Conservation (phyloP, 2,329 filamentous ascomycete genomes). For the Davidsoniella eucalypti region DNA sequence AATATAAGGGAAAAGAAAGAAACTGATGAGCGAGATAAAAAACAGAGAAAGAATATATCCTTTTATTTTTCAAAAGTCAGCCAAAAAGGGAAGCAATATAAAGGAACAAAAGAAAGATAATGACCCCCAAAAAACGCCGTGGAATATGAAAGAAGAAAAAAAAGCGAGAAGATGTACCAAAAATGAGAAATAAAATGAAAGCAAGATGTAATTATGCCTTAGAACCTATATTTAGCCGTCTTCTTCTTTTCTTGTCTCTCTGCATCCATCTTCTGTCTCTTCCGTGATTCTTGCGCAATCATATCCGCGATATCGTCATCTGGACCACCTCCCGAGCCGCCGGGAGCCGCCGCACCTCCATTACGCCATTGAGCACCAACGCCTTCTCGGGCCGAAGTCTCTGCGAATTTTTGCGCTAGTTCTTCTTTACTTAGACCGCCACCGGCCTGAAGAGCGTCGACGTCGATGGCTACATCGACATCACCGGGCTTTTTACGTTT, state of each 20-base stretch:
- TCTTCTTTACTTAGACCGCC: constrained; percentile 77
- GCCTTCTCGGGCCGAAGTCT: constrained; percentile 47
- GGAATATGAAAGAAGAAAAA: too few species aligned
- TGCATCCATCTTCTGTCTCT: constrained; percentile 76
- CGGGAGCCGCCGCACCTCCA: too few species aligned
- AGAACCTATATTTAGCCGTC: constrained; percentile 36
- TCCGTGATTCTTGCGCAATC: constrained; percentile 85
- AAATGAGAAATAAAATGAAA: too few species aligned
- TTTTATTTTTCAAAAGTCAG: too few species aligned
- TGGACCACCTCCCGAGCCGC: background rate
- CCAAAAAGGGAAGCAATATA: too few species aligned
- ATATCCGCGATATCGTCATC: constrained; percentile 78
- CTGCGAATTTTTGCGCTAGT: constrained; percentile 64
- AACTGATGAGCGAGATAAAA: too few species aligned
- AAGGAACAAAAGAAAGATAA: too few species aligned
- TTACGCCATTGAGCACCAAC: constrained; percentile 44
- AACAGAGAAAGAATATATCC: too few species aligned
- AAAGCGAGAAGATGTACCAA: too few species aligned
- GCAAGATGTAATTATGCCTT: constrained; percentile 11
- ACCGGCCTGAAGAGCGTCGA: constrained; percentile 57
- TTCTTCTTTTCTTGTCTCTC: constrained; percentile 55
- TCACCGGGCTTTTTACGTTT: constrained; percentile 95
- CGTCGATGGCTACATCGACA: constrained; percentile 80
- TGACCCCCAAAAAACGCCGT: too few species aligned
- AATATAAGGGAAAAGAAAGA: too few species aligned